phyloP scores from a whole-genome alignment of 257 asterid species.

The Asclepias syriaca region DNA sequence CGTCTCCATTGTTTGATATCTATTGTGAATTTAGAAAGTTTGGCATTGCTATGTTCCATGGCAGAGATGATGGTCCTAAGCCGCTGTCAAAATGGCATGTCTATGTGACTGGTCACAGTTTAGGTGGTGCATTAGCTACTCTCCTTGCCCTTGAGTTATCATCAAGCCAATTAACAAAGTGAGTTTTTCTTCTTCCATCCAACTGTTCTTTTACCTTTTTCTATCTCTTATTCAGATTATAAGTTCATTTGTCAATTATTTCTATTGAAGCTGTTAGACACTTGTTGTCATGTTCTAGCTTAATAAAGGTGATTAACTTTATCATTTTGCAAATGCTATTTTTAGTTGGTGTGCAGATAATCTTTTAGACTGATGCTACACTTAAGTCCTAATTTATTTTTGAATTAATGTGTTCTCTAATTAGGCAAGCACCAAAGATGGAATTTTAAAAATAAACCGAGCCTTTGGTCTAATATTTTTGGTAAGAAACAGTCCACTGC shows the following conservation, averaged over 20 bases:
- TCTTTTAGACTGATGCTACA: not conserved
- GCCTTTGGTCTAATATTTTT: not conserved
- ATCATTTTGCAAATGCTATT: not conserved
- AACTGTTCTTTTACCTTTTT: slow-evolving; percentile 10
- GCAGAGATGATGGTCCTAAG: slow-evolving; percentile 54
- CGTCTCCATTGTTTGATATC: not conserved
- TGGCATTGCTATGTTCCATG: slow-evolving; percentile 9
- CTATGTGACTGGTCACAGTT: slow-evolving; percentile 93
- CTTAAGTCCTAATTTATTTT: not conserved
- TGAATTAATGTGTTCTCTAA: not conserved
- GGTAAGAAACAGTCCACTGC: not conserved
- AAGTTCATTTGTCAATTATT: not conserved
- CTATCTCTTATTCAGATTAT: slow-evolving; percentile 2
- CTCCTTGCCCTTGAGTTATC: slow-evolving; percentile 87
- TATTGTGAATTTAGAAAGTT: not conserved
- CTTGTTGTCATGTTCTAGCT: not conserved
- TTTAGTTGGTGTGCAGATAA: not conserved
- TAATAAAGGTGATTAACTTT: not conserved
- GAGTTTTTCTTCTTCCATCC: slow-evolving; percentile 28
- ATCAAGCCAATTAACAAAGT: slow-evolving; percentile 86
- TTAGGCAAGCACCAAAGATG: not conserved
- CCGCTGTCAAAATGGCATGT: slow-evolving; percentile 66
- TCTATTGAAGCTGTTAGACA: not conserved
- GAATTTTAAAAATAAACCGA: not conserved
- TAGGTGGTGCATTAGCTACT: slow-evolving; percentile 98